Evolutionary conservation across 2,329 filamentous ascomycete species (phyloP).

Genomic region (Fusarium ramigenum): DNA sequence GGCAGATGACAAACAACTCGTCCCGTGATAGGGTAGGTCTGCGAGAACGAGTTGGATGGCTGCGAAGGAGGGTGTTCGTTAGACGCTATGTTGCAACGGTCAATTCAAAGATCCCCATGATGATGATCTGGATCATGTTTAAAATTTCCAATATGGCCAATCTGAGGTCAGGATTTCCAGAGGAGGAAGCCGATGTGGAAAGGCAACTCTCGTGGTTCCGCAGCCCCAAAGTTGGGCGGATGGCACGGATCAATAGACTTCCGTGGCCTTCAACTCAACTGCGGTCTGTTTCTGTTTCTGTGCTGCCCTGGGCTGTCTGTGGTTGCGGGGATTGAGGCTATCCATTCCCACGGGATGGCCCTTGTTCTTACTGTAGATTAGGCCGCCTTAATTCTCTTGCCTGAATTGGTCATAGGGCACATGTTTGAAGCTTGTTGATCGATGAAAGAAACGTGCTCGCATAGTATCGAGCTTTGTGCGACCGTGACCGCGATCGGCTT

Average conservation of each 20-base stretch:
- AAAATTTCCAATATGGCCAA: neutral
- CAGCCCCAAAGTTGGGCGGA: neutral
- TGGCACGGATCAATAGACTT: constrained; percentile 12
- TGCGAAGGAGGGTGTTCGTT: constrained; percentile 9
- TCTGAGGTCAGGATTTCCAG: neutral
- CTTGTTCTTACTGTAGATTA: constrained; percentile 7
- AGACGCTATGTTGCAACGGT: constrained; percentile 10
- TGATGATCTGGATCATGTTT: constrained; percentile 25
- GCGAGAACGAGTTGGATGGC: neutral
- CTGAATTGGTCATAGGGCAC: constrained; percentile 14
- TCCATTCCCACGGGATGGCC: constrained; percentile 29
- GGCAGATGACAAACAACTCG: constrained; percentile 12
- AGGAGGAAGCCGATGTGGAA: neutral
- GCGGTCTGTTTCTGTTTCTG: neutral
- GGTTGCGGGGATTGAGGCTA: constrained; percentile 25
- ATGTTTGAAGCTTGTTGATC: neutral
- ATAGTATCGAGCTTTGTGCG: constrained; percentile 1
- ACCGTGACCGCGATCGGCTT: constrained; percentile 5
- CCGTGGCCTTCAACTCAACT: neutral
- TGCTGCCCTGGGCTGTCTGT: neutral
- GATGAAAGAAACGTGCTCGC: neutral
- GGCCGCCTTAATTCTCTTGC: constrained; percentile 25
- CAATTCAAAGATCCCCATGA: constrained; percentile 27
- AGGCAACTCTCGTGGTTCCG: neutral
- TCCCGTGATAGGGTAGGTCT: constrained; percentile 12